Percentiles rank a stretch among this genome's conserved stretches.
phyloP scores from a whole-genome alignment of 164 flowering plant genomes.

The Saururus chinensis region DNA sequence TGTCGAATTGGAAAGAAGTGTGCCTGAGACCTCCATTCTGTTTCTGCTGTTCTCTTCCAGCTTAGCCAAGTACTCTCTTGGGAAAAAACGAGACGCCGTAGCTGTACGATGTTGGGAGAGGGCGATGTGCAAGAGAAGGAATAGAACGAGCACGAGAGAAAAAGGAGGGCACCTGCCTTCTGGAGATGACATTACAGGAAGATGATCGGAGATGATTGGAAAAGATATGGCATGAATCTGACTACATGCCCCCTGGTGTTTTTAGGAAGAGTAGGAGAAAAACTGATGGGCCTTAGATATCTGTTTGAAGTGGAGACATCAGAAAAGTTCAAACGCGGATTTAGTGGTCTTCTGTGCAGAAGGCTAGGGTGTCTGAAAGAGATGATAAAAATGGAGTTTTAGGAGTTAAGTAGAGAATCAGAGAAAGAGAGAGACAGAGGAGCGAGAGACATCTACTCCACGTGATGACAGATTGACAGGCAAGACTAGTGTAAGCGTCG shows the following conservation, averaged over 20 bases:
- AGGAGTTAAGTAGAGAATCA: background rate
- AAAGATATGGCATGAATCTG: background rate
- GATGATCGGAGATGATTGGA: background rate
- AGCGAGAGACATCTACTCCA: background rate
- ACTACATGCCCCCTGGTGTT: background rate
- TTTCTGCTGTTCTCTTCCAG: background rate
- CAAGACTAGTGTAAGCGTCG: too few relatives aligned
- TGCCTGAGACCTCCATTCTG: background rate
- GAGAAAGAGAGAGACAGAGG: background rate
- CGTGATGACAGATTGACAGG: too few relatives aligned
- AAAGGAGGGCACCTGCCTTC: background rate
- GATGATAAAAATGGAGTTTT: background rate
- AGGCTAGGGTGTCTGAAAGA: background rate
- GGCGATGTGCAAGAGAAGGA: background rate
- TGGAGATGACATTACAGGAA: background rate
- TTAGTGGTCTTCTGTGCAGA: background rate
- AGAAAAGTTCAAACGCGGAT: background rate
- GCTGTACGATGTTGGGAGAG: background rate
- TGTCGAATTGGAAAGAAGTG: background rate
- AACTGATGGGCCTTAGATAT: too few relatives aligned
- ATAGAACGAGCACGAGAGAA: too few relatives aligned
- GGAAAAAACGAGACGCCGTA: background rate
- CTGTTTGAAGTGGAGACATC: background rate
- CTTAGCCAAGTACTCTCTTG: background rate
- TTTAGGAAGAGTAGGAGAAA: background rate